phyloP scores from a whole-genome alignment of 2,329 filamentous ascomycete species.

The Fusarium humuli region DNA sequence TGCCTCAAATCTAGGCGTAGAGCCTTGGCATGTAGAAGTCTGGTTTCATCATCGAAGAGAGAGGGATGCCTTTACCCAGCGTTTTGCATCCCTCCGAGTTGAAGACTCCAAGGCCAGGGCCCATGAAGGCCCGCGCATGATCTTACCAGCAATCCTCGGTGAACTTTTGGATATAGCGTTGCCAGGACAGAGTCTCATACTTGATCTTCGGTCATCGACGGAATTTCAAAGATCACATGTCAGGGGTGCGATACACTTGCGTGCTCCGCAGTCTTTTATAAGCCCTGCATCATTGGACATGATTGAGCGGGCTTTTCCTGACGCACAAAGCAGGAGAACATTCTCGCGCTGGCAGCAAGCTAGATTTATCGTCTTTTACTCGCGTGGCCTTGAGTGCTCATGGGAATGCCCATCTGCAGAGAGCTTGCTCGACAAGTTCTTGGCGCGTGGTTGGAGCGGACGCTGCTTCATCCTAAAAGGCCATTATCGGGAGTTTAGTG shows the following conservation, averaged over 20 bases:
- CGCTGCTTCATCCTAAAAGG: slow-evolving; percentile 67
- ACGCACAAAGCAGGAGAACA: slow-evolving; percentile 59
- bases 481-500: slow-evolving; percentile 66
- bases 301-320: slow-evolving; percentile 62
- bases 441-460: slow-evolving; percentile 61
- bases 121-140: slow-evolving; percentile 57
- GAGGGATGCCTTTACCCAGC: slow-evolving; percentile 59
- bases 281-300: slow-evolving; percentile 61
- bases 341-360: slow-evolving; percentile 62
- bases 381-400: slow-evolving; percentile 60
- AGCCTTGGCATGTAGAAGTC: slow-evolving; percentile 62
- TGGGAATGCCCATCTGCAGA: slow-evolving; percentile 65
- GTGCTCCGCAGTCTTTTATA: slow-evolving; percentile 62
- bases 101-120: slow-evolving; percentile 51
- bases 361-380: slow-evolving; percentile 65
- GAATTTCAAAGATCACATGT: slow-evolving; percentile 66
- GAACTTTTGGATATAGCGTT: slow-evolving; percentile 63
- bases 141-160: slow-evolving; percentile 64
- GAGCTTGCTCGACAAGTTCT: slow-evolving; percentile 59
- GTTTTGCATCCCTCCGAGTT: slow-evolving; percentile 58
- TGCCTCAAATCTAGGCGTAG: slow-evolving; percentile 65
- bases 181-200: slow-evolving; percentile 58
- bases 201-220: slow-evolving; percentile 61
- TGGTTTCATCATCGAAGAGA: slow-evolving; percentile 68
- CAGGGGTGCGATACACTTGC: slow-evolving; percentile 63